Evolutionary conservation across 495 filamentous ascomycete genomes (phyloP).

Genomic region (Gamarada debralockiae): DNA sequence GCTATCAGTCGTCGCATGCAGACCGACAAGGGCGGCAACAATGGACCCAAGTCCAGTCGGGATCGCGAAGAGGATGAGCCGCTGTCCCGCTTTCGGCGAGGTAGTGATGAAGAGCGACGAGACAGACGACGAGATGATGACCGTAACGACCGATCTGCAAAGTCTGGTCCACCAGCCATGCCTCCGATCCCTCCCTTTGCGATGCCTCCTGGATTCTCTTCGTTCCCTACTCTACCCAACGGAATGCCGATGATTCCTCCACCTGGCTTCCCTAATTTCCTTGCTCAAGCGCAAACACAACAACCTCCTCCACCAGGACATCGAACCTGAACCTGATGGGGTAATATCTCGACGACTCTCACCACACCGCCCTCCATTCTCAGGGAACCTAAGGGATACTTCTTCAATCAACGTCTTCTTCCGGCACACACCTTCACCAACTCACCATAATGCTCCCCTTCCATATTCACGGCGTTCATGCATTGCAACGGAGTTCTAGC

Average conservation of each 20-base stretch:
- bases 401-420: no score
- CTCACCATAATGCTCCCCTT: no score
- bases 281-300: conserved; percentile 2
- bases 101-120: conserved; percentile 31
- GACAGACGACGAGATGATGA: conserved; percentile 35
- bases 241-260: conserved; percentile 66
- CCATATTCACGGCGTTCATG: background rate
- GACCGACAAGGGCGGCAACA: conserved; percentile 69
- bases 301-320: conserved; percentile 22
- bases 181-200: conserved; percentile 18
- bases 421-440: no score
- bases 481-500: conserved; percentile 12
- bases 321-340: conserved; percentile 10
- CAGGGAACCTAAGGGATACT: no score
- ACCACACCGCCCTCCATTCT: no score
- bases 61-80: conserved; percentile 46
- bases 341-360: no score
- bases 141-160: conserved; percentile 31
- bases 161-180: conserved; percentile 17
- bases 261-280: conserved; percentile 47
- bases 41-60: conserved; percentile 68
- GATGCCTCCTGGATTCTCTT: conserved; percentile 55
- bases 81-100: conserved; percentile 39
- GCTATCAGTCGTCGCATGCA: conserved; percentile 82
- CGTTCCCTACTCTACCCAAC: conserved; percentile 50